A percentile compares a stretch with the other conserved stretches of the same genome.
These are phyloP conservation scores for Corylus heterophylla DNA, from an alignment of 306 rosid species.

Conservation along the genomic window DNA sequence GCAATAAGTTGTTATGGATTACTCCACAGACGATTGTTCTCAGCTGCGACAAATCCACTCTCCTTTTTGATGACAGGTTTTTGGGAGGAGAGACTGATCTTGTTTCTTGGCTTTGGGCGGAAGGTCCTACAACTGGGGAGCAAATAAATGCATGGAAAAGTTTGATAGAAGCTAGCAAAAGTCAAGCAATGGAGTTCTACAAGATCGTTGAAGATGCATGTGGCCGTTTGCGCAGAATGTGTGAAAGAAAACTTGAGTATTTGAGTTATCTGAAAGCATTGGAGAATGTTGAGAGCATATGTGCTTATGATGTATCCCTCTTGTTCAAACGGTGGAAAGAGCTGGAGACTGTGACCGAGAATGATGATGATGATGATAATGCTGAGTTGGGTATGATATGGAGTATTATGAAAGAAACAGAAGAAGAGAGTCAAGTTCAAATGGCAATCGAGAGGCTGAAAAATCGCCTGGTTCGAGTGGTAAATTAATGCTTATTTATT, in stretches of 20 bases:
- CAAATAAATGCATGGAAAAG: neutral
- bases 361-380: too few species aligned
- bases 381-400: neutral
- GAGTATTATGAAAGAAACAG: neutral
- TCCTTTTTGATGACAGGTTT: neutral
- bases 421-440: neutral
- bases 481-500: neutral
- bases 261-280: neutral
- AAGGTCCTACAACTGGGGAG: neutral
- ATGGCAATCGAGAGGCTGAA: neutral
- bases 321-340: neutral
- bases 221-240: neutral
- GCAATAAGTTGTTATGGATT: neutral
- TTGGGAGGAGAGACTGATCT: neutral
- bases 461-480: neutral
- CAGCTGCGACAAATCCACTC: neutral
- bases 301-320: neutral
- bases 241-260: neutral
- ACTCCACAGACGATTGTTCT: neutral
- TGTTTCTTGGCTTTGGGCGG: neutral
- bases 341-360: neutral
- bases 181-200: neutral
- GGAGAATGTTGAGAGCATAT: neutral
- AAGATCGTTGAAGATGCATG: neutral
- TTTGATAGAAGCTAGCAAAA: neutral